Evolutionary conservation across 1,139 yeast genomes (phyloP), one percentile per base, ranked within the genome.

Genomic region (Geotrichum histeridarum): DNA sequence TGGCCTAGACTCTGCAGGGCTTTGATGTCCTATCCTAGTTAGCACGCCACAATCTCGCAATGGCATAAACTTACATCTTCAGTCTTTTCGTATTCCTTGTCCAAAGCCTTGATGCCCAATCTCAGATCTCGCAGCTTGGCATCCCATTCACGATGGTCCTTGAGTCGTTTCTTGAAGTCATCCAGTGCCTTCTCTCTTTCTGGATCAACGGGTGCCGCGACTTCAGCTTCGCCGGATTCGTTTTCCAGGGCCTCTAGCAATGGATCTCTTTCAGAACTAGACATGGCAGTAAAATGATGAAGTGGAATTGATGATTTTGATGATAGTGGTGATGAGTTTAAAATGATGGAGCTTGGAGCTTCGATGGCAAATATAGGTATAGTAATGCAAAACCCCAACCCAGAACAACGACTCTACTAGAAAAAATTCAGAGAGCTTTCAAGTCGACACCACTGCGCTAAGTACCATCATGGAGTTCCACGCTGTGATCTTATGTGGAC

Each of bases 1-100:
- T 94, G 99, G 4, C 99, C 99, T 60, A 94, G 96, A 59, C 95
- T 86, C 72, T 94, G 99, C 62, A 94, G 78, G 4, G 99, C 98
- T 73, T 90, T 91, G 70, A 93, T 93, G 67, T 93, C 98, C 68
- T 66, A 17, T 38, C 39, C 36, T 18, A 7, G 44, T 42, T 42
- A 42, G 33, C 14, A 45, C 14, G 11, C 7, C 17, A 17, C 17
- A 18, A 17, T n/a, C 7, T 14, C 17, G 8, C 27, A 9, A 14
- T 17, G 9, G 2, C 33, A 35, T 37, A 45, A 14, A 60, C 68
- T 48, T 56, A 65, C 71, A 64, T 90, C 91, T 70, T 94, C 99
- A 2, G 99, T 91, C 75, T 89, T 90, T 57, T 87, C 94, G 70
- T 83, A 93, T 61, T 85, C 85, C 66, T 82, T 83, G 61, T 90